Percentiles rank a stretch among this genome's conserved stretches.
phyloP scores from a whole-genome alignment of 768 basidiomycete species.

The Russula vinacea region DNA sequence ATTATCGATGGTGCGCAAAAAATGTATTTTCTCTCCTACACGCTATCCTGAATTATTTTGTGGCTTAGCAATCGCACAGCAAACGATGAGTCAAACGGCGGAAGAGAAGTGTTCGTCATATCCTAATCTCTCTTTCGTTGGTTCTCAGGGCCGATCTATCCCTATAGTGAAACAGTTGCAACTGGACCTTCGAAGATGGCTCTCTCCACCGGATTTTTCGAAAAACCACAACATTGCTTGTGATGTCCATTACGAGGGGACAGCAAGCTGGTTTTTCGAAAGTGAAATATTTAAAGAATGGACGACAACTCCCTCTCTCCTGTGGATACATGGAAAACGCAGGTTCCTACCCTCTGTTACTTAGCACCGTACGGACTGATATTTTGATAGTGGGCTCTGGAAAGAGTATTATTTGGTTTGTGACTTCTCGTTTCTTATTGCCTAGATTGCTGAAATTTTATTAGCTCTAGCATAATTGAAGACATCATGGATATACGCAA shows the following conservation, averaged over 20 bases:
- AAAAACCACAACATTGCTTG: not conserved
- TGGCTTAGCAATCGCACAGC: not conserved
- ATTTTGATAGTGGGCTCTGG: not conserved
- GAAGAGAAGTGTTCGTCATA: conserved; percentile 5
- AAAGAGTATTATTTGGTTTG: not conserved
- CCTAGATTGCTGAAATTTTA: not conserved
- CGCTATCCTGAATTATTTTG: not conserved
- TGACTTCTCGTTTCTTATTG: not conserved
- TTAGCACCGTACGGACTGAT: too few species aligned
- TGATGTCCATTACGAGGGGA: not conserved
- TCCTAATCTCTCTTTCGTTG: not conserved
- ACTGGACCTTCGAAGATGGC: not conserved
- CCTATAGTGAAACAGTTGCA: not conserved
- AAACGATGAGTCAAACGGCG: not conserved
- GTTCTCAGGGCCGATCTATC: not conserved
- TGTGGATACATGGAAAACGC: conserved; percentile 5
- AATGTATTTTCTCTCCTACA: not conserved
- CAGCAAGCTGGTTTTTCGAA: not conserved
- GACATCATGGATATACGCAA: not conserved
- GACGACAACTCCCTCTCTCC: not conserved
- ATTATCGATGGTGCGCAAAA: not conserved
- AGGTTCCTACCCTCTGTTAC: not conserved
- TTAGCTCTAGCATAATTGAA: not conserved
- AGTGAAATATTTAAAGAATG: not conserved
- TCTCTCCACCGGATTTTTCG: not conserved